Percentiles rank a stretch among this genome's conserved stretches.
phyloP scores from a whole-genome alignment of 2,329 filamentous ascomycete genomes.

The Macrophomina pseudophaseolina region DNA sequence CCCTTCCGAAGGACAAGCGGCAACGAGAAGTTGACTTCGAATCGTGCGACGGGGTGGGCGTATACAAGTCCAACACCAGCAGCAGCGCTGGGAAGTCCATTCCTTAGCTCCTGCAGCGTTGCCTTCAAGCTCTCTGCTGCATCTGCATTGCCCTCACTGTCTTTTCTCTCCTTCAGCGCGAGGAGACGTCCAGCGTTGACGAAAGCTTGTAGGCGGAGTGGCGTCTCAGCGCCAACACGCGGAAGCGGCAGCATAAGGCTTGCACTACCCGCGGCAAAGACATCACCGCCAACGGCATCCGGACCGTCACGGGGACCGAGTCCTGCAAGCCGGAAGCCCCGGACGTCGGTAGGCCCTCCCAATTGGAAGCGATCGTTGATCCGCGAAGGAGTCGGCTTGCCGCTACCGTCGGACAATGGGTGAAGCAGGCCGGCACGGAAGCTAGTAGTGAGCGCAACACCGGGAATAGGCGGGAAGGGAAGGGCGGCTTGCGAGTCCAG shows the following conservation, averaged over 20 bases:
- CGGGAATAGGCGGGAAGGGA: slow-evolving; percentile 71
- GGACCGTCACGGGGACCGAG: slow-evolving; percentile 84
- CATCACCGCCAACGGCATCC: slow-evolving; percentile 88
- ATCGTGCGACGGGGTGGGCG: slow-evolving; percentile 88
- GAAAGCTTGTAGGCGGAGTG: slow-evolving; percentile 86
- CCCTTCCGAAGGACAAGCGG: slow-evolving; percentile 81
- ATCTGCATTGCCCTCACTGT: slow-evolving; percentile 49
- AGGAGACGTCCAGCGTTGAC: slow-evolving; percentile 87
- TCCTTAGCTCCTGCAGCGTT: slow-evolving; percentile 73
- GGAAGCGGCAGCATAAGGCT: slow-evolving; percentile 87
- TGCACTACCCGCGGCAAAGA: slow-evolving; percentile 87
- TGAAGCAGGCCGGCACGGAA: slow-evolving; percentile 82
- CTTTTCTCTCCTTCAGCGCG: slow-evolving; percentile 61
- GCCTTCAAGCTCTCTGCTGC: slow-evolving; percentile 61
- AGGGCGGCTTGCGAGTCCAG: slow-evolving; percentile 78
- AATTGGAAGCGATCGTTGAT: slow-evolving; percentile 96
- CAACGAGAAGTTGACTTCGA: slow-evolving; percentile 94
- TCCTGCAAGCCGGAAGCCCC: slow-evolving; percentile 88
- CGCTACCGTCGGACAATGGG: slow-evolving; percentile 71
- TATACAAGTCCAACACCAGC: slow-evolving; percentile 92
- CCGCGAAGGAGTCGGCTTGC: slow-evolving; percentile 69
- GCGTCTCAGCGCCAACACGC: slow-evolving; percentile 78
- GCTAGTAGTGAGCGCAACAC: slow-evolving; percentile 81
- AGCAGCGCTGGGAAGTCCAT: slow-evolving; percentile 80
- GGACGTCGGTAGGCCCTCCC: slow-evolving; percentile 91